Base-by-base conservation (phyloP, 2,329 filamentous ascomycete species). In the Sodiomyces alkalinus region DNA sequence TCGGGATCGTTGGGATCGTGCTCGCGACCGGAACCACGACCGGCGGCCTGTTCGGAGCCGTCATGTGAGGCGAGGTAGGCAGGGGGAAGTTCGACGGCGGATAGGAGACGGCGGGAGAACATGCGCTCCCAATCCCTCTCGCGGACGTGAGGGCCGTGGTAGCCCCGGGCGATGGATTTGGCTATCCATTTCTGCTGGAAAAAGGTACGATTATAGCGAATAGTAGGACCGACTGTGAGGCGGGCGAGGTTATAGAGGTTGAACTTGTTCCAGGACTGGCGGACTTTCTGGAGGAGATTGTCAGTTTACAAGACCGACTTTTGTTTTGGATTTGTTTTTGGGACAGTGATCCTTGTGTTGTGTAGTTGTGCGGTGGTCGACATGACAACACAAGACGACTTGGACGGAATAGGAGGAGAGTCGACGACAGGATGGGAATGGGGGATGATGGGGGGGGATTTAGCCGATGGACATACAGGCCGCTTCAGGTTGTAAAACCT, bases 171-270 rank as follows among this genome's bases (percentile, higher is more conserved):
- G 39, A 75, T 53, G 14, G 85, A 74, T 57, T 98, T 98, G 45
- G 87, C 81, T 2, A 58, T 55, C 87, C 87, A 98, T 77, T 98
- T 98, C 58, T 96, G 87, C 64, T 96, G 87, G 68, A 92, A 98
- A 59, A 90, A 92, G 24, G 86, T 94, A 36, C 58, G 55, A 28
- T 41, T 41, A 11, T 48, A 44, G 13, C 39, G 46, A 33, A 58
- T 53, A 11, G 42, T 47, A n/a, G n/a, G n/a, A 11, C 15, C 10
- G 3, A 52, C 45, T 23, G 44, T 55, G 19, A 69, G 46, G 40
- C 68, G 67, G 28, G 62, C 58, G 39, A 98, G 59, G 58, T 94
- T 94, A 71, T 81, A 98, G 38, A 98, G 67, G 50, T 92, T 93
- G 65, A 83, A 85, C 61, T 93, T 92, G 64, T 83, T 92, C 90